A percentile compares a stretch with the other conserved stretches of the same genome.
phyloP scores from a whole-genome alignment of 2,329 filamentous ascomycete genomes.

The Dactylella cylindrospora region DNA sequence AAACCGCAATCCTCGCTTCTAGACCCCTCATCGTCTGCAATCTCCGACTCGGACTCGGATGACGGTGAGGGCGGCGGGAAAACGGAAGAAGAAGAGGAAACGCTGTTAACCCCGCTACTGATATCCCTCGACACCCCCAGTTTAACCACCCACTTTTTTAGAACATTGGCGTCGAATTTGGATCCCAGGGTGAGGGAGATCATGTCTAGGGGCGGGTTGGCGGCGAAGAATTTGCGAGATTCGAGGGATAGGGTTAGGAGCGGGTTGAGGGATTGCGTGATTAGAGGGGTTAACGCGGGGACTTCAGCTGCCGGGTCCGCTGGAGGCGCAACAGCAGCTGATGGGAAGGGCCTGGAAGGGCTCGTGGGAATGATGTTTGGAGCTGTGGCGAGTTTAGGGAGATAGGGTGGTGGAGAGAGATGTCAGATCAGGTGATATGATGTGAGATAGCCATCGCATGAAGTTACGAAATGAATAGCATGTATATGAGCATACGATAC shows the following conservation, averaged over 20 bases:
- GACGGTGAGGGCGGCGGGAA: conserved; percentile 12
- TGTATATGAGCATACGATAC: no score
- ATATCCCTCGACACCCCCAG: conserved; percentile 81
- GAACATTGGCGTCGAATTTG: conserved; percentile 77
- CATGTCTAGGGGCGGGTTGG: conserved; percentile 75
- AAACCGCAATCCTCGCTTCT: conserved; percentile 31
- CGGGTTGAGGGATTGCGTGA: conserved; percentile 78
- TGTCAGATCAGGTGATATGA: no score
- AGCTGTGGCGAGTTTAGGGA: conserved; percentile 35
- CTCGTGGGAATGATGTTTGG: conserved; percentile 44
- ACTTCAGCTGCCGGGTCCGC: conserved; percentile 13
- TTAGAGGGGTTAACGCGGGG: conserved; percentile 60
- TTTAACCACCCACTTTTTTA: conserved; percentile 89
- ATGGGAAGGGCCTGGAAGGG: conserved; percentile 37
- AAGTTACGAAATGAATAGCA: no score
- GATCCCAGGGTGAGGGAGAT: conserved; percentile 80
- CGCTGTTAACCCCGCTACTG: conserved; percentile 72
- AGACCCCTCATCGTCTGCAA: conserved; percentile 15
- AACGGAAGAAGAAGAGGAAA: conserved; percentile 49
- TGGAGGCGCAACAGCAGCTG: neutral
- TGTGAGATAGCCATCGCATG: no score
- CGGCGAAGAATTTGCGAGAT: conserved; percentile 74
- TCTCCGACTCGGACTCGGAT: neutral
- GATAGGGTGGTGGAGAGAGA: no score
- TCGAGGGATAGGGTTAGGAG: conserved; percentile 75